These are phyloP conservation scores for Pseudogymnoascus verrucosus DNA, from an alignment of 2,329 filamentous ascomycete species.

Conservation along the genomic window DNA sequence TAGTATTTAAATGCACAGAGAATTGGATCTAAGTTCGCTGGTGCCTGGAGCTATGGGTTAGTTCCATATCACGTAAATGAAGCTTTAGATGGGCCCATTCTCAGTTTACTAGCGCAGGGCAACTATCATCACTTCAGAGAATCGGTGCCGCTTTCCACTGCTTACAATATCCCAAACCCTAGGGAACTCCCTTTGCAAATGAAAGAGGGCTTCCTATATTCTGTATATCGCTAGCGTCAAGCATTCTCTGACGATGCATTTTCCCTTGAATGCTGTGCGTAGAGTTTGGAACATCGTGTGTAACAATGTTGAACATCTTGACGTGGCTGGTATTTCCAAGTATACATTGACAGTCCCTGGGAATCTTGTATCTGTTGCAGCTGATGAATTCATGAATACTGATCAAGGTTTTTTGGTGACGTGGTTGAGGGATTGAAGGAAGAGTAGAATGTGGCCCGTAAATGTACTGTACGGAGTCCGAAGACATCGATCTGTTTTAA, in stretches of 20 bases:
- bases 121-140: not conserved
- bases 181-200: not conserved
- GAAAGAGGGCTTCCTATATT: not conserved
- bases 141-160: not conserved
- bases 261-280: not conserved
- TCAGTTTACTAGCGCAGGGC: conserved; percentile 1
- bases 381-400: not conserved
- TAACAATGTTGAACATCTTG: not conserved
- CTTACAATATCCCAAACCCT: not conserved
- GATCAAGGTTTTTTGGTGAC: not conserved
- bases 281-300: not conserved
- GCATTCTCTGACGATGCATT: not conserved
- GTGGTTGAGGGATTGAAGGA: not conserved
- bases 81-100: not conserved
- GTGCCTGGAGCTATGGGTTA: not conserved
- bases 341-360: not conserved
- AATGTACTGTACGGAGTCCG: not conserved
- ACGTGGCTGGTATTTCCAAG: not conserved
- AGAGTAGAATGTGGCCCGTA: not conserved
- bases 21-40: not conserved
- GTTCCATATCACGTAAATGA: conserved; percentile 4
- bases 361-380: not conserved
- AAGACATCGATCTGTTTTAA: not conserved
- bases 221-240: not conserved
- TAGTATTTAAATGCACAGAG: not conserved